Percentiles rank a stretch among this genome's conserved stretches.
These are phyloP conservation scores for Vitis hybrid DNA, from an alignment of 177 flowering plant species.

Conservation along the genomic window DNA sequence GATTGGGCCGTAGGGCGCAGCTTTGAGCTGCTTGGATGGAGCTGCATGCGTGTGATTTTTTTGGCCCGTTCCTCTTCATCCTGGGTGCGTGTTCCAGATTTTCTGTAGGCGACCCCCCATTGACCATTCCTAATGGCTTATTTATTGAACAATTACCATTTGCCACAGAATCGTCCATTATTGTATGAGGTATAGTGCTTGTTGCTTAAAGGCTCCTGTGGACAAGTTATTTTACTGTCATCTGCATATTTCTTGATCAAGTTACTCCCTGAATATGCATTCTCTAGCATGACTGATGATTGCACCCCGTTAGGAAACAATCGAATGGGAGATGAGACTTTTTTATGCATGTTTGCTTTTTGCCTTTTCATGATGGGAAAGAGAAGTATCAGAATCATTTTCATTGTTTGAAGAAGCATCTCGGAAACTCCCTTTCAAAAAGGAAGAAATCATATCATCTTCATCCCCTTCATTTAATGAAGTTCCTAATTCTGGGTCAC, in stretches of 20 bases:
- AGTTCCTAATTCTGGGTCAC: too few species aligned
- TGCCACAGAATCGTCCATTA: conserved; percentile 16
- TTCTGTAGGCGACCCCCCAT: too few species aligned
- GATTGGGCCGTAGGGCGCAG: too few species aligned
- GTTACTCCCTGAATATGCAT: conserved; percentile 35
- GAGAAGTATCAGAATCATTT: too few species aligned
- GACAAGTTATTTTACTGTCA: conserved; percentile 16
- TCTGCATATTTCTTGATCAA: conserved; percentile 50
- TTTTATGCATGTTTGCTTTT: conserved; percentile 22
- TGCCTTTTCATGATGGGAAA: conserved; percentile 22
- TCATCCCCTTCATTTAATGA: too few species aligned
- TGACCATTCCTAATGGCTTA: conserved; percentile 17
- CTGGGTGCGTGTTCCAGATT: background rate
- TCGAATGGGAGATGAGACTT: conserved; percentile 39
- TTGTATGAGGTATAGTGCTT: conserved; percentile 7
- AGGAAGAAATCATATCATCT: too few species aligned
- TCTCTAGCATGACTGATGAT: conserved; percentile 19
- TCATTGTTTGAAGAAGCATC: too few species aligned
- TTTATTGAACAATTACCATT: conserved; percentile 26
- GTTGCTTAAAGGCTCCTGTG: conserved; percentile 21
- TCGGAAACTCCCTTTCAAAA: too few species aligned
- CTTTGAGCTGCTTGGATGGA: too few species aligned
- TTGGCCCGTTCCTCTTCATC: too few species aligned
- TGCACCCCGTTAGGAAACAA: conserved; percentile 27
- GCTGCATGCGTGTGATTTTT: too few species aligned